These are phyloP conservation scores for Suillus placidus DNA, from an alignment of 768 basidiomycete species.

Conservation along the genomic window DNA sequence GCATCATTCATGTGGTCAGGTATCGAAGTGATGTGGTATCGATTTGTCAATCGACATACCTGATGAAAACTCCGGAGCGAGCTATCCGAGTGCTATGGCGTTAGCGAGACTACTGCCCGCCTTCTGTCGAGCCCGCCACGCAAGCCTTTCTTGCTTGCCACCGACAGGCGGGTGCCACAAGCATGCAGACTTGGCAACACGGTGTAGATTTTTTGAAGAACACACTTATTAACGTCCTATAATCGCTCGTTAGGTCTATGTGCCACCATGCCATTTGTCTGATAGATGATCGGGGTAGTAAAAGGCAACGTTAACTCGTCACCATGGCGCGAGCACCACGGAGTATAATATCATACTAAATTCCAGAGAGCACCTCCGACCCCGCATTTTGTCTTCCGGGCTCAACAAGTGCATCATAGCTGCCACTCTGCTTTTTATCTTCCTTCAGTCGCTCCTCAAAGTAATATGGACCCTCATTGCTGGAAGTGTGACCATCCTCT, in stretches of 20 bases:
- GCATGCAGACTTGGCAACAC: background rate
- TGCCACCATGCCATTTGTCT: background rate
- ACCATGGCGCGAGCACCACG: background rate
- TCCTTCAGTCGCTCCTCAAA: background rate
- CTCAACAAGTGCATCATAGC: conserved; percentile 6
- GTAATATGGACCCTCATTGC: background rate
- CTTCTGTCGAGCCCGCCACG: too few species aligned
- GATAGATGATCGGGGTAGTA: background rate
- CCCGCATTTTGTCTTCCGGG: background rate
- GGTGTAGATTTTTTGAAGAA: background rate
- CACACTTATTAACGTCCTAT: background rate
- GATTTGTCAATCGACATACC: too few species aligned
- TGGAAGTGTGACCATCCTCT: background rate
- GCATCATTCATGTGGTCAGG: too few species aligned
- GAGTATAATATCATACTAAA: background rate
- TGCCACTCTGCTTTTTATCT: conserved; percentile 1
- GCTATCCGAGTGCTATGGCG: too few species aligned
- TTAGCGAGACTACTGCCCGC: too few species aligned
- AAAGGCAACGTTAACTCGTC: background rate
- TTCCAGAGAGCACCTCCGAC: background rate
- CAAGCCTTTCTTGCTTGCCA: background rate
- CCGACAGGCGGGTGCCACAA: too few species aligned
- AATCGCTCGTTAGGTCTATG: background rate
- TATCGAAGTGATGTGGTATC: too few species aligned
- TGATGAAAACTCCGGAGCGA: too few species aligned